These are phyloP conservation scores for Podospora appendiculata DNA, from an alignment of 495 filamentous ascomycete species.

Conservation along the genomic window DNA sequence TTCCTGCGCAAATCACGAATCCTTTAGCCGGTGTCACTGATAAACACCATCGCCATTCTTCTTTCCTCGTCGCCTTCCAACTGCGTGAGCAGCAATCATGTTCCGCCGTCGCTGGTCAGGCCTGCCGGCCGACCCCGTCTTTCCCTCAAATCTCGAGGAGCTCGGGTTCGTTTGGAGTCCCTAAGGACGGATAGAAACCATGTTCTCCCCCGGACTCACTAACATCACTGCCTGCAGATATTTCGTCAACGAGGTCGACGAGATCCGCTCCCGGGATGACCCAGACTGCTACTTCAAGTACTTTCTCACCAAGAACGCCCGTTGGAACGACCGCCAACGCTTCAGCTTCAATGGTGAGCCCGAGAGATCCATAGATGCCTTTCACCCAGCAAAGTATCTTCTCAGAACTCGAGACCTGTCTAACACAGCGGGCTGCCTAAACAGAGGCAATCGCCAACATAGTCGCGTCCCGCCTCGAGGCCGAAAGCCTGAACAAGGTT, in stretches of 20 bases:
- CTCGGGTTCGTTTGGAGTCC: constrained; percentile 53
- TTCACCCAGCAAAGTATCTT: too few relatives aligned
- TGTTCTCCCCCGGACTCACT: too few relatives aligned
- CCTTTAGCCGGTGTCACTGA: too few relatives aligned
- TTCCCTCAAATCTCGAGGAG: constrained; percentile 50
- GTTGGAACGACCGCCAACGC: constrained; percentile 61
- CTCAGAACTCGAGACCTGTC: not conserved
- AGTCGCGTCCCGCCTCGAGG: constrained; percentile 51
- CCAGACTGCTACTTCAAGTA: constrained; percentile 64
- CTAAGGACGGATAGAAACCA: not conserved
- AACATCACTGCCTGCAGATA: constrained; percentile 40
- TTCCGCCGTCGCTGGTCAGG: constrained; percentile 54
- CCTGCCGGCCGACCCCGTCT: constrained; percentile 65
- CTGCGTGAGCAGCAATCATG: constrained; percentile 39
- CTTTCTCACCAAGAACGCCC: constrained; percentile 60
- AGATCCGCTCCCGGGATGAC: constrained; percentile 59
- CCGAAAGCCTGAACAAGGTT: constrained; percentile 46
- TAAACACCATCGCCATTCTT: too few relatives aligned
- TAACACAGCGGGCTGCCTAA: not conserved
- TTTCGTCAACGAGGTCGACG: constrained; percentile 61
- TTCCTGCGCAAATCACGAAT: too few relatives aligned
- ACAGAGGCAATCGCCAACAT: constrained; percentile 56
- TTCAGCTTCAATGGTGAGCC: constrained; percentile 61
- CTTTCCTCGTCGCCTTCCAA: too few relatives aligned
- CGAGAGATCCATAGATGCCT: not conserved